phyloP scores from a whole-genome alignment of 257 asterid species.

The Lycium ferocissimum region DNA sequence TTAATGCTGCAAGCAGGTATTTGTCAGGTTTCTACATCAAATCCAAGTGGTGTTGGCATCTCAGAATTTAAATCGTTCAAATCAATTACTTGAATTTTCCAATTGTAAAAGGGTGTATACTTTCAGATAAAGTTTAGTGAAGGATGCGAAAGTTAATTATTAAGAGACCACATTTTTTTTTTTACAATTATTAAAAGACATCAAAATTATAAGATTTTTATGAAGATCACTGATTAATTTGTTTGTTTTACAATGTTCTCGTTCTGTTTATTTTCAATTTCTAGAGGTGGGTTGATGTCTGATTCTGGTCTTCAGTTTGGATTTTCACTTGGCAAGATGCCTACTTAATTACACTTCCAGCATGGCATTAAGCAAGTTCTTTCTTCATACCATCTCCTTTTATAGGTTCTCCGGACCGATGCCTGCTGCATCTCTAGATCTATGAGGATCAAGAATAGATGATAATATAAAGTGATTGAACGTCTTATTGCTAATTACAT shows the following conservation, averaged over 20 bases:
- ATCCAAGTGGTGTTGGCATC: conserved; percentile 17
- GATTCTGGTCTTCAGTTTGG: not conserved
- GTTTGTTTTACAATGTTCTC: not conserved
- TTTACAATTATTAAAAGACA: conserved; percentile 2
- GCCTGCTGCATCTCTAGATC: not conserved
- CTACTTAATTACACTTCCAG: not conserved
- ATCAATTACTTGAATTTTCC: conserved; percentile 10
- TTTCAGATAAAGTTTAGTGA: not conserved
- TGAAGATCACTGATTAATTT: not conserved
- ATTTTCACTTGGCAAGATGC: conserved; percentile 14
- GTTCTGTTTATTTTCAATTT: conserved; percentile 1
- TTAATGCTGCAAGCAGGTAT: conserved; percentile 19
- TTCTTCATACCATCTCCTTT: not conserved
- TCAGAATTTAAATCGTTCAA: not conserved
- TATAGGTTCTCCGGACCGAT: not conserved
- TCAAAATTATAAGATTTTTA: not conserved
- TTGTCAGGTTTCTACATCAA: not conserved
- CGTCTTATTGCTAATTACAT: not conserved
- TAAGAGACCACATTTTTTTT: not conserved
- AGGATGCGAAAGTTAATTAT: conserved; percentile 13
- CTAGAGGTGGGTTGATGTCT: not conserved
- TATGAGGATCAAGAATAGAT: not conserved
- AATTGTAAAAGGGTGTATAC: not conserved
- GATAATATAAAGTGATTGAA: not conserved
- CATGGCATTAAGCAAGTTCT: not conserved